phyloP scores from a whole-genome alignment of 805 yeast genomes.

The Cyberlindnera xishuangbannaensis region DNA sequence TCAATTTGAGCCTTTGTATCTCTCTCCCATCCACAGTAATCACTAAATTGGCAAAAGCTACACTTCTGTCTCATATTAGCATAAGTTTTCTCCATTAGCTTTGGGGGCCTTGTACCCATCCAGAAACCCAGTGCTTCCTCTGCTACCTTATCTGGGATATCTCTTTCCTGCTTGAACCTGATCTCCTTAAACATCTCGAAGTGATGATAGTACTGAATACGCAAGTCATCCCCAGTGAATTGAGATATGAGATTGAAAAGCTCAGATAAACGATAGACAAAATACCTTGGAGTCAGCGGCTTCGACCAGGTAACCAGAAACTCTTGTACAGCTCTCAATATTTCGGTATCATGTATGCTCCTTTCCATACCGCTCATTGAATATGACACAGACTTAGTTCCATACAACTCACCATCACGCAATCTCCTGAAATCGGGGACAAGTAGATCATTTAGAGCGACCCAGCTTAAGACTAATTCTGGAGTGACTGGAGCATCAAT shows the following conservation, averaged over 20 bases:
- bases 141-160: conserved; percentile 27
- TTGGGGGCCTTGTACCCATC: conserved; percentile 52
- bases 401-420: conserved; percentile 26
- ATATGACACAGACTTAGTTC: too few species aligned
- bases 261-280: conserved; percentile 52
- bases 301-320: conserved; percentile 37
- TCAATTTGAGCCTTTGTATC: too few species aligned
- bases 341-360: neutral
- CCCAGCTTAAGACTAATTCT: conserved; percentile 32
- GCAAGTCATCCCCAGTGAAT: conserved; percentile 31
- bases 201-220: conserved; percentile 50
- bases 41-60: conserved; percentile 46
- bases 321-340: neutral
- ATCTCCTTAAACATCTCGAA: conserved; percentile 37
- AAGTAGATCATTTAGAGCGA: conserved; percentile 38
- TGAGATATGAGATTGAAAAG: conserved; percentile 31
- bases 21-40: conserved; percentile 36
- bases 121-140: conserved; percentile 41
- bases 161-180: conserved; percentile 32
- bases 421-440: conserved; percentile 25
- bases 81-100: conserved; percentile 31
- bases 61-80: conserved; percentile 39
- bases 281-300: conserved; percentile 50
- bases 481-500: conserved; percentile 44
- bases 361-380: neutral